Base-by-base conservation (phyloP, 352 stramenopile genomes). In the Phytophthora quininea region DNA sequence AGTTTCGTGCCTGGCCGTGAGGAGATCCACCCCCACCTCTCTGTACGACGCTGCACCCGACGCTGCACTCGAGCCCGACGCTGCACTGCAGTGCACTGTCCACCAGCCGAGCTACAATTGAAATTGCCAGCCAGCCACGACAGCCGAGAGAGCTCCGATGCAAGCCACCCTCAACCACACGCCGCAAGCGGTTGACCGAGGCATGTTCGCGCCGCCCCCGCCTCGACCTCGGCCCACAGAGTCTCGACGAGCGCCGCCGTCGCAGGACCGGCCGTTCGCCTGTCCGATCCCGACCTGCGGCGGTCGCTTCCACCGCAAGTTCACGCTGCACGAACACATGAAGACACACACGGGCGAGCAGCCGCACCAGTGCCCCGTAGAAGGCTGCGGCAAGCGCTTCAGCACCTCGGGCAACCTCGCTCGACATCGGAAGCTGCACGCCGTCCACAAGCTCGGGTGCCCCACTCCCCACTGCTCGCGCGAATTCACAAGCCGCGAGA, bases 261-360 rank as follows among this genome's bases (percentile, higher is more conserved):
- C 69, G 35, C 51, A 75, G 9, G 73, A 86, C 29, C 77, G 77
- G 15, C 76, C 80, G 35, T 89, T 87, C 48, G 38, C 60, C 38
- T 89, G 80, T 54, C 74, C 71, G 19, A 74, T 84, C 46, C 74
- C 74, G n/a, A 69, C 65, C n/a, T 89, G 78, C 54, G 64, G 58
- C 12, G 73, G 77, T 14, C 76, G 78, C 15, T 89, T 91, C 72
- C 80, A 88, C 67, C 82, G 82, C 68, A 88, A 87, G 49, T 91
- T 88, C 59, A 91, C 83, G 35, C 67, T 89, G 56, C 86, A 78
- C 51, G 82, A 90, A 51, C 85, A 93, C 62, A 78, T 89, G 54
- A 91, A 91, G 74, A 93, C 84, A 45, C 85, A 93, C 75, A 92
- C 83, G 53, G 85, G 85, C 14, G 83, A 92, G 68, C 81, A 91